phyloP scores from a whole-genome alignment of 352 stramenopile genomes.

The Halophytophthora polymorphica region DNA sequence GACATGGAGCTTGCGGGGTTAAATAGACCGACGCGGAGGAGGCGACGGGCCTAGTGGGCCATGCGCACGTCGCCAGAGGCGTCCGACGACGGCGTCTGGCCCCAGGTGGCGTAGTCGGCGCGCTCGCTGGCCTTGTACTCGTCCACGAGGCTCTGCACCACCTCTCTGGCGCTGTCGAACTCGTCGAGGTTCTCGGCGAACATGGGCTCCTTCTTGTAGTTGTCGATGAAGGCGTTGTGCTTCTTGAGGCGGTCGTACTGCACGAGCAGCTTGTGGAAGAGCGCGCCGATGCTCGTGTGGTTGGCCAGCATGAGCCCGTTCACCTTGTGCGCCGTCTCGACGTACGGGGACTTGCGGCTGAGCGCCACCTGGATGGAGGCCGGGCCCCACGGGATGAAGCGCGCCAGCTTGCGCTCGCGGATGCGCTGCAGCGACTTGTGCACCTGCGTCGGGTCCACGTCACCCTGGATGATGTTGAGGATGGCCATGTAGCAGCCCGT shows the following conservation, averaged over 20 bases:
- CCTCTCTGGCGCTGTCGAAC: slow-evolving; percentile 82
- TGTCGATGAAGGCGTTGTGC: slow-evolving; percentile 98
- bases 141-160: slow-evolving; percentile 82
- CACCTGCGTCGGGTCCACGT: slow-evolving; percentile 97
- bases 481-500: slow-evolving; percentile 99
- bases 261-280: slow-evolving; percentile 89
- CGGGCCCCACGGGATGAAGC: slow-evolving; percentile 99
- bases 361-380: slow-evolving; percentile 98
- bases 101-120: slow-evolving; percentile 77
- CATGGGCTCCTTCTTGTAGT: slow-evolving; percentile 98
- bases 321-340: slow-evolving; percentile 96
- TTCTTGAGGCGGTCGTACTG: slow-evolving; percentile 98
- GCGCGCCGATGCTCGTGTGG: slow-evolving; percentile 95
- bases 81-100: slow-evolving; percentile 21
- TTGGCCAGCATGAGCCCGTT: slow-evolving; percentile 99
- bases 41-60: slow-evolving; percentile 19
- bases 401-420: slow-evolving; percentile 94
- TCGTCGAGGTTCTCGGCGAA: slow-evolving; percentile 90
- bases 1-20: slow-evolving; percentile 8
- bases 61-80: slow-evolving; percentile 51
- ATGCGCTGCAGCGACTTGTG: slow-evolving; percentile 99
- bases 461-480: slow-evolving; percentile 99
- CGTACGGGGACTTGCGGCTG: slow-evolving; percentile 96
- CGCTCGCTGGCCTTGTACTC: slow-evolving; percentile 85
- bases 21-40: slow-evolving; percentile 32